Base-by-base conservation (phyloP, 768 basidiomycete genomes). In the Lepiota brunneoincarnata region DNA sequence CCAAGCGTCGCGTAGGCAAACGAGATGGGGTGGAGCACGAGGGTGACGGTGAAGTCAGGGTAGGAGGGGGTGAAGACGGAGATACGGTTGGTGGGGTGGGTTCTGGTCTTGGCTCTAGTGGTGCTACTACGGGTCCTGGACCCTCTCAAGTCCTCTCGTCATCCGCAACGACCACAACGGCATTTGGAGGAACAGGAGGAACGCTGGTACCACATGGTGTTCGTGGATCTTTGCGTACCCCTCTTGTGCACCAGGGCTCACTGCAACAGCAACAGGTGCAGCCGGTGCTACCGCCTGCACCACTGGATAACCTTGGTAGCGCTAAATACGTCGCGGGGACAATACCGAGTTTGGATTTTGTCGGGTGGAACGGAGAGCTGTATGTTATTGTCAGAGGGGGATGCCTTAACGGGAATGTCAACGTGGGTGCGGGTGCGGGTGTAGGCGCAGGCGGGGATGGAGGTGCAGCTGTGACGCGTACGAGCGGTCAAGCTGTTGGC, bases 311-410 rank as follows among this genome's bases (percentile, higher is more conserved):
- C 7, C 11, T 71, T 75, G 26, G 73, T 69, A 50, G 82, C 78
- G 43, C 70, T 78, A 24, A 72, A 71, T 58, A 75, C 24, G 53
- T 87, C 49, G 83, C 84, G 1, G 64, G 67, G 3, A 64, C 66
- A 23, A 59, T 86, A 0, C 79, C 78, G 3, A 75, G 75, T 21
- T 61, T 87, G 26, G 85, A 87, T 67, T 87, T 86, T 57, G 64
- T 87, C 1, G 85, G 85, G n/a, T 87, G 84, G 84, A 82, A 87
- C 65, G 82, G 83, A 36, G 85, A 86, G 68, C 82, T 86, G 64
- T 86, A 82, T 61, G 84, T 83, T 54, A 79, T 86, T 50, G 80
- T 81, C 48, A 73, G 83, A 59, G 58, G 40, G 66, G 61, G 4
- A 42, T 54, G 18, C 26, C 24, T 11, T 47, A 51, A 21, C 20